These are phyloP conservation scores for Diplodia sapinea DNA, from an alignment of 2,329 filamentous ascomycete genomes.

Conservation along the genomic window DNA sequence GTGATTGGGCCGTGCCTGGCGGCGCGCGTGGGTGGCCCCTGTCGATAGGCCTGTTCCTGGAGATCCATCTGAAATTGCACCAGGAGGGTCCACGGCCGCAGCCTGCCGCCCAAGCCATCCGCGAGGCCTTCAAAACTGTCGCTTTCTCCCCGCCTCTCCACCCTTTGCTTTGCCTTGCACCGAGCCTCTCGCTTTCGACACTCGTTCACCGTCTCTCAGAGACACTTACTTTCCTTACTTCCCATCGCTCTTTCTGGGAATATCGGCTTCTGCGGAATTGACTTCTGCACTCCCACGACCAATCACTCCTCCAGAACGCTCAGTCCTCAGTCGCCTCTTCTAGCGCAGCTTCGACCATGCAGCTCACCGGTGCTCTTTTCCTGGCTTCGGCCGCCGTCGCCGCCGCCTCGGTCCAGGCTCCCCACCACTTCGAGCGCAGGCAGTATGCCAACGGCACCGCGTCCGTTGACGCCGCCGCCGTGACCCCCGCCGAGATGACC, in stretches of 20 bases:
- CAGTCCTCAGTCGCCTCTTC: conserved; percentile 40
- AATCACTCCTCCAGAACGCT: conserved; percentile 34
- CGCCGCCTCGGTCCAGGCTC: conserved; percentile 40
- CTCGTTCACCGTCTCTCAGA: conserved; percentile 43
- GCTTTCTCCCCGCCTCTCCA: conserved; percentile 32
- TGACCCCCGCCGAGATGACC: conserved; percentile 24
- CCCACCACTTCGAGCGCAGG: conserved; percentile 31
- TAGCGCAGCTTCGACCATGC: conserved; percentile 36
- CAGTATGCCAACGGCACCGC: conserved; percentile 30
- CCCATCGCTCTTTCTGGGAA: conserved; percentile 48
- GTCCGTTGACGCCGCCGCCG: conserved; percentile 25
- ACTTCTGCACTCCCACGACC: conserved; percentile 41
- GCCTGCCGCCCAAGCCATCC: background rate
- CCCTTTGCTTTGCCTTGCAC: conserved; percentile 38
- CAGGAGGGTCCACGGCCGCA: conserved; percentile 17
- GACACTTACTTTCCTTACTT: conserved; percentile 44
- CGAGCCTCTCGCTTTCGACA: conserved; percentile 38
- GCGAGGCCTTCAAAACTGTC: conserved; percentile 7
- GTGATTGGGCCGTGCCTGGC: conserved; percentile 6
- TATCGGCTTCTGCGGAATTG: conserved; percentile 40
- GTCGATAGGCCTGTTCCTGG: conserved; percentile 24
- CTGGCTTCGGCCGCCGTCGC: conserved; percentile 34
- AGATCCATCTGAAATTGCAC: conserved; percentile 28
- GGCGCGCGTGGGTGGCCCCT: conserved; percentile 15
- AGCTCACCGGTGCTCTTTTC: conserved; percentile 35